These are phyloP conservation scores for Coniochaeta hoffmannii DNA, from an alignment of 2,329 filamentous ascomycete species.

Conservation along the genomic window DNA sequence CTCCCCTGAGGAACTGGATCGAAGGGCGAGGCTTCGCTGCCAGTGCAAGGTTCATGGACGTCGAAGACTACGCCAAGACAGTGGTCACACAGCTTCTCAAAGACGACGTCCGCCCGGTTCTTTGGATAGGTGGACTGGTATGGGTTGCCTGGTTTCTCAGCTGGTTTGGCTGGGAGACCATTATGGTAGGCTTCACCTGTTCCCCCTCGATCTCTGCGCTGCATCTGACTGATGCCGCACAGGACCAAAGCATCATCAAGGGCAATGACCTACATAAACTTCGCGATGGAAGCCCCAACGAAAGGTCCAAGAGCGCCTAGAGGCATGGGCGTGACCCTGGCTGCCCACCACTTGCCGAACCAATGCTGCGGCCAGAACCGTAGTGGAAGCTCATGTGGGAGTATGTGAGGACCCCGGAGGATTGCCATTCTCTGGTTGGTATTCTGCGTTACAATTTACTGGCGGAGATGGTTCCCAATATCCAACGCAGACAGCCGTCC, in stretches of 20 bases:
- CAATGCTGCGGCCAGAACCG: neutral
- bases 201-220: no score
- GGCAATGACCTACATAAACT: neutral
- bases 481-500: no score
- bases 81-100: constrained; percentile 19
- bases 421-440: no score
- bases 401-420: no score
- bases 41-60: constrained; percentile 14
- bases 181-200: constrained; percentile 13
- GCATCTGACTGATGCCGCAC: neutral
- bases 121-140: constrained; percentile 21
- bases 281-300: neutral
- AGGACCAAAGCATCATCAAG: neutral
- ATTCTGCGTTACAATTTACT: no score
- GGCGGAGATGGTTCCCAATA: no score
- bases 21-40: constrained; percentile 19
- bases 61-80: constrained; percentile 19
- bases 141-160: constrained; percentile 18
- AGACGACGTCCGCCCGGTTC: constrained; percentile 13
- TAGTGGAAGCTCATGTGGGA: no score
- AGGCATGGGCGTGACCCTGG: neutral
- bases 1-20: constrained; percentile 13
- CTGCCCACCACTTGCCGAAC: neutral
- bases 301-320: neutral
- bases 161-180: constrained; percentile 22